Conservation (phyloP, 257 asterid species). For the Petrea volubilis region DNA sequence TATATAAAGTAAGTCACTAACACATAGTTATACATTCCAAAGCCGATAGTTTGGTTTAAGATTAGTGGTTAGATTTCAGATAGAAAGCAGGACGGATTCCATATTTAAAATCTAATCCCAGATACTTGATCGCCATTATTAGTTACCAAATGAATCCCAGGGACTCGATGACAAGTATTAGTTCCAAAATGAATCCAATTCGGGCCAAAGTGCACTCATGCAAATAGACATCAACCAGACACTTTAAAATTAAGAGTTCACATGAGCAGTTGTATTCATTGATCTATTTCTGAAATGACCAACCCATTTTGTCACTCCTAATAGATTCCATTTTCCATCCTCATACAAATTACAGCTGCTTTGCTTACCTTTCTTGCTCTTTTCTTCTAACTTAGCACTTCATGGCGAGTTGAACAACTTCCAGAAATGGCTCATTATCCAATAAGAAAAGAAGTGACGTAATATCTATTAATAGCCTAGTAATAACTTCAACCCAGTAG, state of each 20-base stretch:
- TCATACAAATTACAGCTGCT: not conserved
- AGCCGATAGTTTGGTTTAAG: not conserved
- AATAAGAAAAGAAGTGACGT: not conserved
- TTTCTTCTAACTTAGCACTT: not conserved
- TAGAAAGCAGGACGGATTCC: not conserved
- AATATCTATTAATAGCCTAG: not conserved
- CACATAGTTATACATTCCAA: not conserved
- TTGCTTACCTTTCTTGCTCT: not conserved
- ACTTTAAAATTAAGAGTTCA: not conserved
- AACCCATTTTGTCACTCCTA: not conserved
- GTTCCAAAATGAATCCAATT: not conserved
- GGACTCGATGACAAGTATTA: not conserved
- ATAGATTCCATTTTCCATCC: not conserved
- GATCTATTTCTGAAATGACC: not conserved
- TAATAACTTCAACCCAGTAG: not conserved
- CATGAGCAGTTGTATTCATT: not conserved
- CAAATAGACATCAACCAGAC: not conserved
- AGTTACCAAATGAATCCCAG: not conserved
- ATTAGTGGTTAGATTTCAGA: conserved; percentile 4
- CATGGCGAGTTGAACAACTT: not conserved
- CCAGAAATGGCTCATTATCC: not conserved
- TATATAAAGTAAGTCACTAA: not conserved
- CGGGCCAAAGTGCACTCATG: not conserved
- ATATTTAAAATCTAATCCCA: not conserved
- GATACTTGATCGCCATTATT: not conserved